A percentile compares a stretch with the other conserved stretches of the same genome.
Conservation (phyloP, 805 yeast species). For the Blastobotrys chiropterorum region DNA sequence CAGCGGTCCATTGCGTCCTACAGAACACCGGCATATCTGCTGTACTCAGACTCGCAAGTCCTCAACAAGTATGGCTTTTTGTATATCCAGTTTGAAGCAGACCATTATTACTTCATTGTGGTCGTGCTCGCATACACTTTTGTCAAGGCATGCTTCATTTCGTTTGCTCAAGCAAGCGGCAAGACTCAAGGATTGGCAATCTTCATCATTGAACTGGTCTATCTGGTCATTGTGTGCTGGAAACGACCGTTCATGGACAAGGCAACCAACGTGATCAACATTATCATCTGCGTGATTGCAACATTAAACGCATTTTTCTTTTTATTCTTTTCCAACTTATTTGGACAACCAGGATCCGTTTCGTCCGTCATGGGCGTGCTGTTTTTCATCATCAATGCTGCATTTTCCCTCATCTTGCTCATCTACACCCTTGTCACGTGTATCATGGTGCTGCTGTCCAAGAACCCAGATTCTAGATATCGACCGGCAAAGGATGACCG, state of each 20-base stretch:
- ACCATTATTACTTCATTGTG: slow-evolving; percentile 75
- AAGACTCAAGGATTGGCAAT: slow-evolving; percentile 73
- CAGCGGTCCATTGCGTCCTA: slow-evolving; percentile 49
- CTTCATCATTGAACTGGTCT: slow-evolving; percentile 69
- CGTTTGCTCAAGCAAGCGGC: slow-evolving; percentile 74
- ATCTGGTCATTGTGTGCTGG: slow-evolving; percentile 56
- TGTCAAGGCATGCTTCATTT: slow-evolving; percentile 65
- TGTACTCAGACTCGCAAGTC: slow-evolving; percentile 70
- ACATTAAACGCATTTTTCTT: slow-evolving; percentile 78
- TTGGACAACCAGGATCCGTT: slow-evolving; percentile 73
- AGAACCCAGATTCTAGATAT: slow-evolving; percentile 83
- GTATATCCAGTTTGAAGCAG: slow-evolving; percentile 82
- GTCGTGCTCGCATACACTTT: slow-evolving; percentile 56
- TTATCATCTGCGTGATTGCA: slow-evolving; percentile 63
- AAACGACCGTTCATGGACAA: slow-evolving; percentile 74
- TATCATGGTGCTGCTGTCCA: slow-evolving; percentile 56
- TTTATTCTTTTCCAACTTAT: slow-evolving; percentile 77
- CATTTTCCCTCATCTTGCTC: slow-evolving; percentile 70
- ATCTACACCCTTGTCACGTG: slow-evolving; percentile 63
- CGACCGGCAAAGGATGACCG: slow-evolving; percentile 90
- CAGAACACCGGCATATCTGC: slow-evolving; percentile 79
- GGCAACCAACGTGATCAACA: slow-evolving; percentile 72
- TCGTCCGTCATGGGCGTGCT: slow-evolving; percentile 87
- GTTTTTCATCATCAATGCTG: slow-evolving; percentile 84
- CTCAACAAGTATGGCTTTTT: slow-evolving; percentile 80